A percentile compares a stretch with the other conserved stretches of the same genome.
These are phyloP conservation scores for Diversispora epigaea DNA, from an alignment of 192 early-diverging fungal genomes.

Conservation along the genomic window DNA sequence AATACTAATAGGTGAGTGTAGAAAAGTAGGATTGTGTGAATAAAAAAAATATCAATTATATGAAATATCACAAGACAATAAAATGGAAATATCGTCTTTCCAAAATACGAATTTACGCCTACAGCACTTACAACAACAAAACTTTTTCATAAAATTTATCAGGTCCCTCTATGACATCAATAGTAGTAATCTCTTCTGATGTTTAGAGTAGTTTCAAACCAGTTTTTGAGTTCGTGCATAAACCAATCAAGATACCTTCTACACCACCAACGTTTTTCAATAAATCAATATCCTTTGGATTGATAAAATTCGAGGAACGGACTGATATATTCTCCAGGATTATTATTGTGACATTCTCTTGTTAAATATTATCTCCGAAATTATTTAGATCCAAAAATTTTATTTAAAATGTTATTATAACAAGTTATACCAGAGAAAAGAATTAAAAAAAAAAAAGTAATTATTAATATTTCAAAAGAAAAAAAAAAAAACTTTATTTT, in stretches of 20 bases:
- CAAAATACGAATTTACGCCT: constrained; percentile 86
- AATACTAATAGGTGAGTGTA: constrained; percentile 42
- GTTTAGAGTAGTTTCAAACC: constrained; percentile 41
- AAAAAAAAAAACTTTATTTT: no score
- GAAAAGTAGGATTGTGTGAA: not conserved
- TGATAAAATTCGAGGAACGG: constrained; percentile 54
- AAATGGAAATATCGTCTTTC: constrained; percentile 64
- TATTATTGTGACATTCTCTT: no score
- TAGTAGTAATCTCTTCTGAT: constrained; percentile 10
- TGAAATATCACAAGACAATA: not conserved
- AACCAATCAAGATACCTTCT: constrained; percentile 50
- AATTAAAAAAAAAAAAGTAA: no score
- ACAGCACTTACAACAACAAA: constrained; percentile 81
- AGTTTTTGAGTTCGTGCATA: constrained; percentile 45
- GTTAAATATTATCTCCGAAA: no score
- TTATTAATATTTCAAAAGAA: no score
- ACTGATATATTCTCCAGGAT: constrained; percentile 20
- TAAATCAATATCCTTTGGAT: constrained; percentile 51
- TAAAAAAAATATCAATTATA: not conserved
- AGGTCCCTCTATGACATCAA: constrained; percentile 16
- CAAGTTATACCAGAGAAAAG: no score
- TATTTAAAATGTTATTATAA: no score
- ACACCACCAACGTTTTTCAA: constrained; percentile 49
- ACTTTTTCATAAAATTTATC: no score
- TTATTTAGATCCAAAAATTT: no score